Evolutionary conservation across 345 rosid species (phyloP).

Genomic region (Eutrema yunnanense): DNA sequence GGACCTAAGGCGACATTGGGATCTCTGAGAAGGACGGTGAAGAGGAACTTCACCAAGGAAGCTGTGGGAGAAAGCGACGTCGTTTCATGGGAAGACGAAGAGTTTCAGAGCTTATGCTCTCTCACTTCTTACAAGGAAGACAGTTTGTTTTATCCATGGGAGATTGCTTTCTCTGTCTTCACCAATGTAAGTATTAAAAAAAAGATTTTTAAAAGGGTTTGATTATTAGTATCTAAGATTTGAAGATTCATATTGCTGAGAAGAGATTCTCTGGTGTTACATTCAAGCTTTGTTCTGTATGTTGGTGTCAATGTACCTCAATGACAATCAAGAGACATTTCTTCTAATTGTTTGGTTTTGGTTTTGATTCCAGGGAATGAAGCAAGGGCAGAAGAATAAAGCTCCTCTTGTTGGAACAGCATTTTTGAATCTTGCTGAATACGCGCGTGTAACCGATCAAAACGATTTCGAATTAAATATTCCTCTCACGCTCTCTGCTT

Average conservation of each 20-base stretch:
- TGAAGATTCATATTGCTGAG: background rate
- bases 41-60: slow-evolving; percentile 79
- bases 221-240: background rate
- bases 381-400: slow-evolving; percentile 49
- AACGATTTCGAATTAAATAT: slow-evolving; percentile 45
- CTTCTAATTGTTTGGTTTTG: background rate
- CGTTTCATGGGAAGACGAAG: slow-evolving; percentile 84
- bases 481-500: slow-evolving; percentile 41
- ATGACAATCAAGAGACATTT: background rate
- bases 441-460: slow-evolving; percentile 43
- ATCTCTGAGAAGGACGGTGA: slow-evolving; percentile 64
- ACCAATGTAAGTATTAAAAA: slow-evolving; percentile 46
- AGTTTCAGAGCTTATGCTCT: slow-evolving; percentile 65
- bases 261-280: background rate
- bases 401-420: slow-evolving; percentile 50
- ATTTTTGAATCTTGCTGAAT: slow-evolving; percentile 58
- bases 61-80: slow-evolving; percentile 43
- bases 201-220: background rate
- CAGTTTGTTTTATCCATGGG: slow-evolving; percentile 83
- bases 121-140: slow-evolving; percentile 75
- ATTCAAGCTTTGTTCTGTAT: background rate
- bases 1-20: slow-evolving; percentile 84
- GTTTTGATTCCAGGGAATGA: slow-evolving; percentile 46
- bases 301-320: slow-evolving; percentile 5
- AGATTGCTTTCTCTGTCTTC: slow-evolving; percentile 80